Evolutionary conservation across 345 rosid species (phyloP).

Genomic region (Stellera chamaejasme): DNA sequence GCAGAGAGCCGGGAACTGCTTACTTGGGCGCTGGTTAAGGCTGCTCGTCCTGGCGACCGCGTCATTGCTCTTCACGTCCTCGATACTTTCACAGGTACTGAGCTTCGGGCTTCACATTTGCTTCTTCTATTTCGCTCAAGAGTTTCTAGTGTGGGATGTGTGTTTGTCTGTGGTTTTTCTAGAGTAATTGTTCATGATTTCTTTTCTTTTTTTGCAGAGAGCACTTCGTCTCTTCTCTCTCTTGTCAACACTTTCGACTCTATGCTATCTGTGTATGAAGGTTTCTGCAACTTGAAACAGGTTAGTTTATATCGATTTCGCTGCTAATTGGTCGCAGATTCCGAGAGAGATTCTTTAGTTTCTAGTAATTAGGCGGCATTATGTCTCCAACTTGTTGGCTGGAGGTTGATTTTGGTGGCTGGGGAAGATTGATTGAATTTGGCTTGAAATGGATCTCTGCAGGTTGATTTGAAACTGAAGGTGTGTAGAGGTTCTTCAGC

Average conservation of each 20-base stretch:
- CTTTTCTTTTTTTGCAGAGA: slow-evolving; percentile 29
- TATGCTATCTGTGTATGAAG: slow-evolving; percentile 72
- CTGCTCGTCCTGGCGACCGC: slow-evolving; percentile 70
- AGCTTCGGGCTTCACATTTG: not conserved
- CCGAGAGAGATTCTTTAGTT: not conserved
- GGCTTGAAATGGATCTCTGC: slow-evolving; percentile 1
- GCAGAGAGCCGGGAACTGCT: slow-evolving; percentile 64
- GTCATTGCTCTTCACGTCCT: slow-evolving; percentile 86
- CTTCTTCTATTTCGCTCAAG: not conserved
- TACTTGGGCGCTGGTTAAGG: slow-evolving; percentile 84
- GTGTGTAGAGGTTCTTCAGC: slow-evolving; percentile 72
- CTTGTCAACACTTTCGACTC: slow-evolving; percentile 74
- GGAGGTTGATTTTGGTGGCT: no score
- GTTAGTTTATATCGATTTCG: slow-evolving; percentile 11
- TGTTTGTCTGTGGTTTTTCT: not conserved
- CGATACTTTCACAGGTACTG: slow-evolving; percentile 37
- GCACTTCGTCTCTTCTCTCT: slow-evolving; percentile 60
- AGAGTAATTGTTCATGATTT: not conserved
- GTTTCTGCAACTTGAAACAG: slow-evolving; percentile 97
- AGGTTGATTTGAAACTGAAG: slow-evolving; percentile 93
- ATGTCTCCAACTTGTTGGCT: no score
- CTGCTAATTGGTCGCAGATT: not conserved
- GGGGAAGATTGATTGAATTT: not conserved
- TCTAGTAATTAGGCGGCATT: not conserved
- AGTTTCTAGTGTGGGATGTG: not conserved